phyloP scores from a whole-genome alignment of 352 stramenopile genomes.

The Phytophthora melonis region DNA sequence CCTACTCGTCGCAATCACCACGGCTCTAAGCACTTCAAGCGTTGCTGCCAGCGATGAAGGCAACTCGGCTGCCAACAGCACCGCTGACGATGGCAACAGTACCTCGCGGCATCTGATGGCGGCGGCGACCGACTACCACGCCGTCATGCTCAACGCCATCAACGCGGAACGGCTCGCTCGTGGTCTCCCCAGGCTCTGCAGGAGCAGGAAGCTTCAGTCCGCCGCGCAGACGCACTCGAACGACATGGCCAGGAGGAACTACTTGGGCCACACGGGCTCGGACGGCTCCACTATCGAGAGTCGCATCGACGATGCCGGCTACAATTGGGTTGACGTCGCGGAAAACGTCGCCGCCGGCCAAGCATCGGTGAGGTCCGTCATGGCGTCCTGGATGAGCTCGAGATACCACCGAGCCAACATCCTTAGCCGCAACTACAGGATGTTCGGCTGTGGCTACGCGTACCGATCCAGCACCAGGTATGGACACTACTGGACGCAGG shows the following conservation, averaged over 20 bases:
- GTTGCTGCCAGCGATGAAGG: conserved; percentile 9
- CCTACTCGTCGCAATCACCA: conserved; percentile 13
- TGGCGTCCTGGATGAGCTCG: conserved; percentile 68
- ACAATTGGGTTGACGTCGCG: conserved; percentile 44
- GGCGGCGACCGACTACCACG: conserved; percentile 27
- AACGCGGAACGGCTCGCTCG: conserved; percentile 54
- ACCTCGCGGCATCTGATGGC: conserved; percentile 16
- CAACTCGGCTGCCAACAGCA: conserved; percentile 8
- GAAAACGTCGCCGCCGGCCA: conserved; percentile 70
- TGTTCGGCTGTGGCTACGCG: conserved; percentile 45
- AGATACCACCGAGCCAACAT: conserved; percentile 55
- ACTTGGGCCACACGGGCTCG: conserved; percentile 55
- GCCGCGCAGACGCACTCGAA: conserved; percentile 40
- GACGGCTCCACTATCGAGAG: conserved; percentile 50
- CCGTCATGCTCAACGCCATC: conserved; percentile 51
- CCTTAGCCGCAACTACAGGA: conserved; percentile 37
- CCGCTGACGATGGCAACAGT: not conserved
- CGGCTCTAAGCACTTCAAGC: conserved; percentile 7
- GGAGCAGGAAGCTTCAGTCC: conserved; percentile 47
- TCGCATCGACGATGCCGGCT: conserved; percentile 48
- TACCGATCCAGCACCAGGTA: conserved; percentile 46
- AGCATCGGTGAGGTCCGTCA: conserved; percentile 43
- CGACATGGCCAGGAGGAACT: conserved; percentile 61
- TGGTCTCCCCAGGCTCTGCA: conserved; percentile 48
- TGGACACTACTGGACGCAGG: conserved; percentile 67